Evolutionary conservation across 164 flowering plant genomes (phyloP), one percentile per base, ranked within the genome.

Genomic region (Magnolia kwangsiensis): DNA sequence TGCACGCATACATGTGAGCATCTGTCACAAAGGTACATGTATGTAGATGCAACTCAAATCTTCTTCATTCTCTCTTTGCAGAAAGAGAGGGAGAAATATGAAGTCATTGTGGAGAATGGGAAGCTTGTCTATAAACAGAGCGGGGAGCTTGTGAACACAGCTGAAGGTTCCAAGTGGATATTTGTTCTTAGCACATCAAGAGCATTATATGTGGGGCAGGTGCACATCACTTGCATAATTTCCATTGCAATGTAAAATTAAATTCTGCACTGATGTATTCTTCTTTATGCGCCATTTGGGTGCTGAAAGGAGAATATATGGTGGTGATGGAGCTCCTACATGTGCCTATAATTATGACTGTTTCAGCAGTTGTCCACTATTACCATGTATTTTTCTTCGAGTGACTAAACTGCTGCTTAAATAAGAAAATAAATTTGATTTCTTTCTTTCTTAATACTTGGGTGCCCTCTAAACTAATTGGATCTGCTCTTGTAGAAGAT

Each of bases 131-230:
- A 88, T 83, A 87, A 69, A 67, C 87, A 89, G 74, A 83, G 86
- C 76, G 79, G 88, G 59, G 61, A 3, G 16, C 63, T 66, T 23
- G 66, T 93, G 63, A 63, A 86, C 23, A 90, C 93, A 2, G 69
- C 21, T 2, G 89, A 83, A 64, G 88, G 89, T 8, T 78, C 85
- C 0, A 90, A 91, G 79, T 93, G 92, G 93, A 93, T 93, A 20
- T 93, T 93, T 77, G 95, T 93, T 18, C 88, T 93, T 0, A 86
- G 98, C 80, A 85, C 98, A 0, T 75, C 89, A 5, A 87, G 90
- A 66, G 51, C 71, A 14, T 74, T 93, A 67, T 93, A 93, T 61
- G 87, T 89, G 23, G 98, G 90, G 16, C 74, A 78, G 80, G 80
- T 78, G 27, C 20, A 67, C 69, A 45, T 74, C 24, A 14, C 50